A percentile compares a stretch with the other conserved stretches of the same genome.
Conservation (phyloP, 164 flowering plant species). For the Chimonanthus praecox region DNA sequence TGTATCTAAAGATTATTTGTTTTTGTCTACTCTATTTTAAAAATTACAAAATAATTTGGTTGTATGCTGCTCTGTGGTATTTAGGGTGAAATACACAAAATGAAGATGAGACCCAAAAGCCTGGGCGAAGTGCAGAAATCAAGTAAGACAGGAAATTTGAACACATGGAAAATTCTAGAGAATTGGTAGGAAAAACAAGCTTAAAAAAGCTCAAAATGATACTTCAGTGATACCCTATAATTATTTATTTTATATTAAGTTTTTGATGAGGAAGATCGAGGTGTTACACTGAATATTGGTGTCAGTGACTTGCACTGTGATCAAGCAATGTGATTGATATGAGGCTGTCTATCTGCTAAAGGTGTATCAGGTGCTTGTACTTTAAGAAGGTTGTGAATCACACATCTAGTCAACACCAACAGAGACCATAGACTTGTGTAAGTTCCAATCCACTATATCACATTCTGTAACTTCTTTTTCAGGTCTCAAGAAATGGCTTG, state of each 20-base stretch:
- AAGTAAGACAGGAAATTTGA: background rate
- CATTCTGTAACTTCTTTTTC: background rate
- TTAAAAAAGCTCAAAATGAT: background rate
- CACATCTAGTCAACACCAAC: background rate
- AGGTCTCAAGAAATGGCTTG: background rate
- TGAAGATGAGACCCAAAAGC: background rate
- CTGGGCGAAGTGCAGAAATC: background rate
- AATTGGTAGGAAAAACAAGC: background rate
- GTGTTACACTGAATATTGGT: background rate
- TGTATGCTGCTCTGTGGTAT: background rate
- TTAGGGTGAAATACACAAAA: background rate
- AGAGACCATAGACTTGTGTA: background rate
- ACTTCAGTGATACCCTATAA: background rate
- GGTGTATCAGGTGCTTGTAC: background rate
- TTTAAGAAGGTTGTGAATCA: background rate
- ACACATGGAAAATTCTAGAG: background rate
- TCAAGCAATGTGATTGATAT: background rate
- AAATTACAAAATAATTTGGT: too few relatives aligned
- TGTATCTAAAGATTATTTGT: background rate
- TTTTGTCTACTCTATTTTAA: too few relatives aligned
- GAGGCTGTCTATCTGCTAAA: background rate
- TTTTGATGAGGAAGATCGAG: background rate
- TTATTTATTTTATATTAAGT: background rate
- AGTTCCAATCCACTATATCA: background rate
- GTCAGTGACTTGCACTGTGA: background rate